Conservation (phyloP, 371 early-diverging fungal genomes). For the Gilbertella persicaria region DNA sequence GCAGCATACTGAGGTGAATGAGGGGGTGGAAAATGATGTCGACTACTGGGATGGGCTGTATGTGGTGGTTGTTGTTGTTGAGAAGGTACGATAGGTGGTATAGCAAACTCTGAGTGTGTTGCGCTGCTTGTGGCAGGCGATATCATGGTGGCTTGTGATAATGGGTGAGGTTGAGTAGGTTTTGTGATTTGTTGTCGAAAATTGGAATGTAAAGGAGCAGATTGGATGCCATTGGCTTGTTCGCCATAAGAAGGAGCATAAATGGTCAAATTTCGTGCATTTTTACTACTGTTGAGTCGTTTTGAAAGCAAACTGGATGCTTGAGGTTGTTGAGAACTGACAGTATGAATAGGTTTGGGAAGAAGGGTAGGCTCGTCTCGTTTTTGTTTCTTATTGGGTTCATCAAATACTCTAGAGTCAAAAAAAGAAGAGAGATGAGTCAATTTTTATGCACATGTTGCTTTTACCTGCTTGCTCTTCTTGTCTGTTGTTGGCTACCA, state of each 20-base stretch:
- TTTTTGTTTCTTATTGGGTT: slow-evolving; percentile 12
- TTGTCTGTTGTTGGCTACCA: slow-evolving; percentile 20
- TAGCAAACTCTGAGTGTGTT: slow-evolving; percentile 45
- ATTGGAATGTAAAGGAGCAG: slow-evolving; percentile 61
- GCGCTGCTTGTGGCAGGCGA: slow-evolving; percentile 27
- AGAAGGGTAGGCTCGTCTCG: slow-evolving; percentile 13
- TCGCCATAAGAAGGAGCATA: slow-evolving; percentile 61
- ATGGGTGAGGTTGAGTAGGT: slow-evolving; percentile 2
- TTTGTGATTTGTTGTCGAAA: slow-evolving; percentile 29
- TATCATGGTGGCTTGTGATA: slow-evolving; percentile 13
- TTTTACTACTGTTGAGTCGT: slow-evolving; percentile 35
- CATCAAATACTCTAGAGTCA: slow-evolving; percentile 14
- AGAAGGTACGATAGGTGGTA: slow-evolving; percentile 53
- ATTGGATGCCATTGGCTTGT: slow-evolving; percentile 48
- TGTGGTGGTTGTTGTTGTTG: slow-evolving; percentile 43
- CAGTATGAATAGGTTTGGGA: slow-evolving; percentile 43
- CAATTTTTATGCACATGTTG: not conserved
- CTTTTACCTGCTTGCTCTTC: slow-evolving; percentile 33
- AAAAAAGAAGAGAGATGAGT: not conserved
- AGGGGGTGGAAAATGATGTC: not conserved
- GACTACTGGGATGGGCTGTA: slow-evolving; percentile 25
- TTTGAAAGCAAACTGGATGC: slow-evolving; percentile 34
- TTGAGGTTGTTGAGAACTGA: slow-evolving; percentile 31
- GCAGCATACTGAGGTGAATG: slow-evolving; percentile 4
- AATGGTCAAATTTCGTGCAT: slow-evolving; percentile 57